A percentile compares a stretch with the other conserved stretches of the same genome.
phyloP scores from a whole-genome alignment of 129 eudicot species.

The Apium graveolens region DNA sequence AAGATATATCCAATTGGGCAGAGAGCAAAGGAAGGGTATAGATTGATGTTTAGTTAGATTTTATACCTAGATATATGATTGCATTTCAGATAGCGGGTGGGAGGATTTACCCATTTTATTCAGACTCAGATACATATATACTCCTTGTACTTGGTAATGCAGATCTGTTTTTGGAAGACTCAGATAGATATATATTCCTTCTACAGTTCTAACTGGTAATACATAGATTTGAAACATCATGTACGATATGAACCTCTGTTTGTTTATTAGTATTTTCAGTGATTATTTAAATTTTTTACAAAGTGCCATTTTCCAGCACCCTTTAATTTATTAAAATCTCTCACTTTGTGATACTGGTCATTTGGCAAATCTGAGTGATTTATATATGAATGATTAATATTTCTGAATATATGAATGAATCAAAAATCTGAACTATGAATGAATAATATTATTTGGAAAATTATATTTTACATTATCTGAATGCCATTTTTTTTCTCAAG shows the following conservation, averaged over 20 bases:
- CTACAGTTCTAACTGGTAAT: no score
- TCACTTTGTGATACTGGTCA: background rate
- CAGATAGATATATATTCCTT: no score
- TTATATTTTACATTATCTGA: no score
- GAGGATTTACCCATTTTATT: background rate
- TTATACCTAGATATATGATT: background rate
- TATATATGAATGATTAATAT: no score
- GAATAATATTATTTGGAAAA: no score
- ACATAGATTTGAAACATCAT: no score
- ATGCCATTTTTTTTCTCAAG: no score
- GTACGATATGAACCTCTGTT: background rate
- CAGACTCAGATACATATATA: background rate
- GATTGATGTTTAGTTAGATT: background rate
- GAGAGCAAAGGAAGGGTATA: background rate
- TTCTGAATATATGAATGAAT: no score
- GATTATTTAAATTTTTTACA: background rate
- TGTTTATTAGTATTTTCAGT: background rate
- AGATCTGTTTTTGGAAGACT: background rate
- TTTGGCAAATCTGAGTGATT: no score
- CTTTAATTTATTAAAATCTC: no score
- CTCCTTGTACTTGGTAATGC: background rate
- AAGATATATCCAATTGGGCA: background rate
- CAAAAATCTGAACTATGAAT: no score
- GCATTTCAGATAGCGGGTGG: background rate
- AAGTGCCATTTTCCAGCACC: background rate